Conservation (phyloP, 345 rosid genomes). For the Corchorus olitorius region DNA sequence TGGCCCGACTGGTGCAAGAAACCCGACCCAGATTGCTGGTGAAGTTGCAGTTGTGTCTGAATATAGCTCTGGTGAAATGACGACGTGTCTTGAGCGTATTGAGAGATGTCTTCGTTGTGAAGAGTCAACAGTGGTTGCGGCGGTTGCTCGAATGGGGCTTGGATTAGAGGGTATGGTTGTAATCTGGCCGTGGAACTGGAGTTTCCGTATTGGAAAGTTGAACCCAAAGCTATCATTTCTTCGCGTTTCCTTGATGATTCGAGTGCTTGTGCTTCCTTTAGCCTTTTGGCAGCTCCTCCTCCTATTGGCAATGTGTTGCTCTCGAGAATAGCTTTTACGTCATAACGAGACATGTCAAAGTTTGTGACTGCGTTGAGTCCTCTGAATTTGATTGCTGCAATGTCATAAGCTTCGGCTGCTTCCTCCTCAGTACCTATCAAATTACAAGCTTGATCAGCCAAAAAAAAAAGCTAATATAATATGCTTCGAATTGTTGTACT, state of each 20-base stretch:
- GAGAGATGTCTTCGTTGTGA: constrained; percentile 74
- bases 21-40: constrained; percentile 55
- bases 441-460: no score
- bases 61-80: constrained; percentile 63
- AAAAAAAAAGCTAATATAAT: no score
- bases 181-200: constrained; percentile 54
- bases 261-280: constrained; percentile 97
- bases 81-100: constrained; percentile 52
- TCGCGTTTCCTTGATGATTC: constrained; percentile 83
- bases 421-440: constrained; percentile 89
- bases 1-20: constrained; percentile 50
- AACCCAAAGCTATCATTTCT: constrained; percentile 82
- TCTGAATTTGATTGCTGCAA: constrained; percentile 94
- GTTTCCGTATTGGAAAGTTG: constrained; percentile 65
- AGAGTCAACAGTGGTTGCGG: constrained; percentile 66
- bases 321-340: constrained; percentile 94
- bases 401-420: constrained; percentile 99
- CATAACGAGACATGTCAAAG: constrained; percentile 95
- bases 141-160: constrained; percentile 50
- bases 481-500: no score
- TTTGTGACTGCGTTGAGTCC: constrained; percentile 94
- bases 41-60: constrained; percentile 80
- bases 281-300: constrained; percentile 94
- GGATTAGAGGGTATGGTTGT: constrained; percentile 67
- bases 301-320: constrained; percentile 93